phyloP scores from a whole-genome alignment of 495 filamentous ascomycete species.

The Chaetomium fimeti region DNA sequence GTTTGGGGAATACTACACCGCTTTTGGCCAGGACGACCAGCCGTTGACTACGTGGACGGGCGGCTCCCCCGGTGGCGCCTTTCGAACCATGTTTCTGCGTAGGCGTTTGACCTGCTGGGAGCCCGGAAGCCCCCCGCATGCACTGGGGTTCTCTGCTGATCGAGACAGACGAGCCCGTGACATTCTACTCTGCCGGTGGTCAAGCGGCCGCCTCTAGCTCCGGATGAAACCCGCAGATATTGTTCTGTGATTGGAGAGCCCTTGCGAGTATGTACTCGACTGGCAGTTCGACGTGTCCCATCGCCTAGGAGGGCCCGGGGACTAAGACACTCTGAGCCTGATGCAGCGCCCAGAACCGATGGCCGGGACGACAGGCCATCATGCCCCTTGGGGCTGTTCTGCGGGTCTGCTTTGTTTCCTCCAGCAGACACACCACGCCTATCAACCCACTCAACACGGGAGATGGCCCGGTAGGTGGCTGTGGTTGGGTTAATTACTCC shows the following conservation, averaged over 20 bases:
- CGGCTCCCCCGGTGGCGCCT: background rate
- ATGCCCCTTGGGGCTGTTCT: slow-evolving; percentile 16
- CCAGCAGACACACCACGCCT: slow-evolving; percentile 17
- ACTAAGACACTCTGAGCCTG: slow-evolving; percentile 30
- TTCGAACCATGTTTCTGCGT: slow-evolving; percentile 11
- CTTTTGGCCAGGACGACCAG: slow-evolving; percentile 24
- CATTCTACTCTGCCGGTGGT: slow-evolving; percentile 19
- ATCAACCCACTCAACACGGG: slow-evolving; percentile 17
- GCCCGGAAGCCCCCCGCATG: slow-evolving; percentile 19
- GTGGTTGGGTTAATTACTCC: slow-evolving; percentile 23
- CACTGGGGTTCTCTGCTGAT: slow-evolving; percentile 18
- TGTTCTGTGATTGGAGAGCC: slow-evolving; percentile 31
- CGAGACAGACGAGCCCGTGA: slow-evolving; percentile 19
- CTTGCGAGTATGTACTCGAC: slow-evolving; percentile 2
- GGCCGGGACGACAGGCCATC: slow-evolving; percentile 16
- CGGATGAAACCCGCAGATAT: slow-evolving; percentile 26
- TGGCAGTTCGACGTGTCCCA: slow-evolving; percentile 29
- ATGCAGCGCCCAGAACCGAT: slow-evolving; percentile 25
- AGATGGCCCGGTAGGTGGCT: slow-evolving; percentile 15
- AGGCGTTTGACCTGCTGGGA: slow-evolving; percentile 1
- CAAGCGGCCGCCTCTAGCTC: slow-evolving; percentile 26
- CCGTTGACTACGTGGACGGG: slow-evolving; percentile 26
- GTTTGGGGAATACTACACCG: slow-evolving; percentile 21
- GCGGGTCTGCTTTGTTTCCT: slow-evolving; percentile 15
- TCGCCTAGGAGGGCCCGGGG: slow-evolving; percentile 20